phyloP scores from a whole-genome alignment of 805 yeast genomes.

The Lipomyces anomalus region DNA sequence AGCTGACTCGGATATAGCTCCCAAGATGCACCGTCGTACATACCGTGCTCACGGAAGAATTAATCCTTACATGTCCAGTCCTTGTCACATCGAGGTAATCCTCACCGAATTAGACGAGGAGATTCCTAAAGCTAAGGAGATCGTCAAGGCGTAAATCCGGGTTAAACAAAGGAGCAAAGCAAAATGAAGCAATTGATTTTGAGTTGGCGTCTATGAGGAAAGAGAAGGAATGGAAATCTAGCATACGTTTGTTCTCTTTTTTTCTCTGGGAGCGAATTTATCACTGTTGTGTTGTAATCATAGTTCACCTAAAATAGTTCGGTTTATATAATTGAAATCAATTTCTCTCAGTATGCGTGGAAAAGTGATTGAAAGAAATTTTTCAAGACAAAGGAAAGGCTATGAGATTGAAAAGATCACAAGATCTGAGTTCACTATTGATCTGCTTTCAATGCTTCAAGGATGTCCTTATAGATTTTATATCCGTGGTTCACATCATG shows the following conservation, averaged over 20 bases:
- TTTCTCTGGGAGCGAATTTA: neutral
- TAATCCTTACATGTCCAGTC: slow-evolving; percentile 97
- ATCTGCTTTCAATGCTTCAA: no score
- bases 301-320: neutral
- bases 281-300: neutral
- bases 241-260: neutral
- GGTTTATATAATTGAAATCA: no score
- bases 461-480: no score
- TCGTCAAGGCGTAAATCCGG: slow-evolving; percentile 8
- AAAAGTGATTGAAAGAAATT: no score
- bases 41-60: slow-evolving; percentile 99
- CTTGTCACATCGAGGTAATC: slow-evolving; percentile 97
- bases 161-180: neutral
- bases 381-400: no score
- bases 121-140: slow-evolving; percentile 85
- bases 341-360: no score
- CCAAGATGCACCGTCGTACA: slow-evolving; percentile 99
- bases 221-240: no score
- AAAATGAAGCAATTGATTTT: neutral
- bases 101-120: slow-evolving; percentile 92
- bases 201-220: no score
- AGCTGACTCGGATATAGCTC: slow-evolving; percentile 51
- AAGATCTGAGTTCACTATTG: no score
- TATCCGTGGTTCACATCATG: no score
- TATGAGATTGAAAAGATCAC: no score